These are phyloP conservation scores for Arachnomyces sp. DNA, from an alignment of 2,329 filamentous ascomycete genomes.

Conservation along the genomic window DNA sequence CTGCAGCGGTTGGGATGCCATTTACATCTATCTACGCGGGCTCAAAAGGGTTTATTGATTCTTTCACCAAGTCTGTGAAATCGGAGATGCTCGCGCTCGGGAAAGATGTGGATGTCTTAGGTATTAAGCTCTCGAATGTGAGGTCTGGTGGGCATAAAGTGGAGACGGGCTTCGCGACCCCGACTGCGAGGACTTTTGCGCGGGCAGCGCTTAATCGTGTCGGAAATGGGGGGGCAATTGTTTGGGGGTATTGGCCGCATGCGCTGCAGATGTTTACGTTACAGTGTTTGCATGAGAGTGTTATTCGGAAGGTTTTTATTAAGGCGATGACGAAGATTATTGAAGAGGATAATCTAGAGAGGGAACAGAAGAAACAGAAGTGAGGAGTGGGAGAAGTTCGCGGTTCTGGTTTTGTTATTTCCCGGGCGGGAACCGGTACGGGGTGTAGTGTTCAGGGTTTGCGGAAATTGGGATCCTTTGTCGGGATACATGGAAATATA, in stretches of 20 bases:
- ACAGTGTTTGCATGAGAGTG: slow-evolving; percentile 4
- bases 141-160: slow-evolving; percentile 20
- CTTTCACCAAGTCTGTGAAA: slow-evolving; percentile 32
- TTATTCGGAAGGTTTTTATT: background rate
- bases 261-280: slow-evolving; percentile 16
- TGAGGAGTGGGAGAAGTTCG: too few species aligned
- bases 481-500: too few species aligned
- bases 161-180: slow-evolving; percentile 19
- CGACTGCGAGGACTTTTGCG: slow-evolving; percentile 23
- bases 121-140: slow-evolving; percentile 28
- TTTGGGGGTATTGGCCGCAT: slow-evolving; percentile 27
- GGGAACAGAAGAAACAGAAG: too few species aligned
- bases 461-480: too few species aligned
- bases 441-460: too few species aligned
- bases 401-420: too few species aligned
- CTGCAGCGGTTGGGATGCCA: slow-evolving; percentile 40
- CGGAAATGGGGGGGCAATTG: slow-evolving; percentile 24
- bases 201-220: slow-evolving; percentile 25
- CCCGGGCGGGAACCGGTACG: too few species aligned
- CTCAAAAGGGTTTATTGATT: slow-evolving; percentile 40
- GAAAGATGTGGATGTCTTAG: slow-evolving; percentile 31
- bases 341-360: too few species aligned
- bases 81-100: slow-evolving; percentile 36
- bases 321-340: background rate
- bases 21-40: slow-evolving; percentile 40